Conservation (phyloP, 2,329 filamentous ascomycete genomes). For the Alternaria viburni region DNA sequence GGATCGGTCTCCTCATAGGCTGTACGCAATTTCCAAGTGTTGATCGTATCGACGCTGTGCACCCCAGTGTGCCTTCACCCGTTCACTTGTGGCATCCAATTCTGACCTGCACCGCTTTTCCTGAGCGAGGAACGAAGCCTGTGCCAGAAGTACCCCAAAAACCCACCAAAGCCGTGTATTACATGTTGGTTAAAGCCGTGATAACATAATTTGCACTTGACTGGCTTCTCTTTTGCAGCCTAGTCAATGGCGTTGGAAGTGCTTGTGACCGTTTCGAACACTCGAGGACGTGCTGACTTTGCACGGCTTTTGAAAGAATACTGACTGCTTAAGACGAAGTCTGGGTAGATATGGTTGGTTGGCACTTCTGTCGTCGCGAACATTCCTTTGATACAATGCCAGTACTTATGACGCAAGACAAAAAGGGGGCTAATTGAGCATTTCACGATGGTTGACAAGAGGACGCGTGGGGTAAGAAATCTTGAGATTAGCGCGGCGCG, state of each 20-base stretch:
- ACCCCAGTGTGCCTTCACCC: neutral
- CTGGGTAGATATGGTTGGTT: neutral
- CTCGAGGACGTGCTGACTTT: neutral
- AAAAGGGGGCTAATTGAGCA: neutral
- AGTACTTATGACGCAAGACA: neutral
- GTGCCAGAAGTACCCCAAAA: neutral
- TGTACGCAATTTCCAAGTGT: neutral
- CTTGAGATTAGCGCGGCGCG: neutral
- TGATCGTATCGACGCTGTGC: neutral
- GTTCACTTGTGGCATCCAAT: neutral
- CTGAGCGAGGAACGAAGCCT: neutral
- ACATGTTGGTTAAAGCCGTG: neutral
- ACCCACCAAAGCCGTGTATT: neutral
- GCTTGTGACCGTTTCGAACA: neutral
- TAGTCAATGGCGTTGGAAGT: neutral
- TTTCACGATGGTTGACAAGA: neutral
- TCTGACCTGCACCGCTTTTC: neutral
- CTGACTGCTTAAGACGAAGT: neutral
- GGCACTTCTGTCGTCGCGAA: neutral
- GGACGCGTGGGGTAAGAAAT: slow-evolving; percentile 7
- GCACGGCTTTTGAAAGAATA: neutral
- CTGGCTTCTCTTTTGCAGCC: neutral
- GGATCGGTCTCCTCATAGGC: neutral
- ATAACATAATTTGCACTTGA: neutral
- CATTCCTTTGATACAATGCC: neutral